Base-by-base conservation (phyloP, 768 basidiomycete species). In the Asterophora lycoperdoides region DNA sequence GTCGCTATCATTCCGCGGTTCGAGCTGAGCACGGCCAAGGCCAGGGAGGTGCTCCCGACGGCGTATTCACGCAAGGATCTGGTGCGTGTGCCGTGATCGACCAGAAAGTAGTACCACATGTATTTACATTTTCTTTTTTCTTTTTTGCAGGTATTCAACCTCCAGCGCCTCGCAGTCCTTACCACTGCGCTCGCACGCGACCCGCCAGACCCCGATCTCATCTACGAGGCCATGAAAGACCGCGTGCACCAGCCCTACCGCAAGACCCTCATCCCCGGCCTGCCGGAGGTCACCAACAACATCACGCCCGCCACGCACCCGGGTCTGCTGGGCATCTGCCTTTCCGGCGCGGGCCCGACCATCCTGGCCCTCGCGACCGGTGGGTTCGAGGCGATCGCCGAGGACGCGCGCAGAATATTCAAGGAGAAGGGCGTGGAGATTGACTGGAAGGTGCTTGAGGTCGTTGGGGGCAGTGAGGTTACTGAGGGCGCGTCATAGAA, bases 141-240 rank as follows among this genome's bases (percentile, higher is more conserved):
- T 23, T 23, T 23, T 40, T 39, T 26, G 13, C 40, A 99, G 96
- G 86, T 99, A 11, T 99, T 98, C 75, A 99, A 99, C 66, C 75
- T 99, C 46, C 96, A 99, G 67, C 82, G 96, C 17, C 73, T 99
- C 11, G 96, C 95, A 0, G 96, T 99, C 23, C 76, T 99, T 46
- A 98, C 95, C 1, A 95, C 93, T 2, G 94, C 96, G 1, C 79
- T 99, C 9, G 87, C 82, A 3, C 85, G 87, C 60, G 81, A 84
- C 9, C 95, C 96, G 1, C 94, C 94, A 1, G 92, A 99, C 63
- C 83, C 96, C 0, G 89, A 84, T 17, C 81, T 99, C n/a, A 97
- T 98, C 49, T 98, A 95, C 66, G 95, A 98, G 64, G 95, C 95
- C 1, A 98, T 98, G 96, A 95, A 97, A 62, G 96, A 99, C 69